Conservation (phyloP, 2,329 filamentous ascomycete species). For the Cordyceps tenuipes region DNA sequence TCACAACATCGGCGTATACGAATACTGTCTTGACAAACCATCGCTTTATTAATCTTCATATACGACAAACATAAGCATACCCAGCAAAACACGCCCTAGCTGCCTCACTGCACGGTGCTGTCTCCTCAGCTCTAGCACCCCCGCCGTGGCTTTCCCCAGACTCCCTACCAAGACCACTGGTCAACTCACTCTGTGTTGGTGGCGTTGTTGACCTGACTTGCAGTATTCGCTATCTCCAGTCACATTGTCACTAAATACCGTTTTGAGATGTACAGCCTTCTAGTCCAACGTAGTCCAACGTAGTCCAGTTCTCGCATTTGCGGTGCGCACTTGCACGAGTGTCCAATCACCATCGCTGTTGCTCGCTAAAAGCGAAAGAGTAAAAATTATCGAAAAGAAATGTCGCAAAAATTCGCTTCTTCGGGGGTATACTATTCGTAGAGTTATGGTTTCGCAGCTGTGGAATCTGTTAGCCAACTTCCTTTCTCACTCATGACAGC, state of each 20-base stretch:
- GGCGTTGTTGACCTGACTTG: background rate
- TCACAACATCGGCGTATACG: background rate
- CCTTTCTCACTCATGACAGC: background rate
- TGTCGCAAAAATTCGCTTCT: background rate
- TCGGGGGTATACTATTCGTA: background rate
- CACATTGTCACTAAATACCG: background rate
- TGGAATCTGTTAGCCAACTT: background rate
- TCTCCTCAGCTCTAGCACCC: background rate
- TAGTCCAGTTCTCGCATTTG: background rate
- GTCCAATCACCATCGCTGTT: background rate
- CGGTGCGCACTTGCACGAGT: background rate
- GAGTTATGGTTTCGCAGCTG: background rate
- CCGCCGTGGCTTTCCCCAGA: constrained; percentile 7
- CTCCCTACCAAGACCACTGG: no score
- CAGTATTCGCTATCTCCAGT: background rate
- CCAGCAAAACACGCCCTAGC: background rate
- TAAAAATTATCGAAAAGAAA: background rate
- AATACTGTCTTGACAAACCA: background rate
- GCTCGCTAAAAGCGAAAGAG: background rate
- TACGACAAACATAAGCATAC: background rate
- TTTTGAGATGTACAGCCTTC: background rate
- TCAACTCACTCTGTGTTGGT: no score
- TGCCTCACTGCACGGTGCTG: background rate
- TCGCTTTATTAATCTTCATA: background rate
- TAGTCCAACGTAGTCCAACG: background rate